A percentile compares a stretch with the other conserved stretches of the same genome.
These are phyloP conservation scores for Reutealis trisperma DNA, from an alignment of 345 rosid genomes.

Conservation along the genomic window DNA sequence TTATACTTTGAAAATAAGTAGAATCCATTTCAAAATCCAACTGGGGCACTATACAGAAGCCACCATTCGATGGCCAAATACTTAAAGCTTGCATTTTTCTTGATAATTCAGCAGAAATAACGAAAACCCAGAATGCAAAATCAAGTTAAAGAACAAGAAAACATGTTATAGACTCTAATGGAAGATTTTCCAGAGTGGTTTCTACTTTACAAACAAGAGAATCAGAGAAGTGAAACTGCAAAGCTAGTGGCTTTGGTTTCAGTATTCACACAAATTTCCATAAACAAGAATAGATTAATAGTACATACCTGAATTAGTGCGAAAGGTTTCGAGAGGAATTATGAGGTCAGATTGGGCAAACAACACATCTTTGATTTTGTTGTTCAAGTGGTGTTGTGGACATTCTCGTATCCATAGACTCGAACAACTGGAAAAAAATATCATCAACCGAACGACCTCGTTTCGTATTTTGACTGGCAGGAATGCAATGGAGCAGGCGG, in stretches of 20 bases:
- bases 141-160: conserved; percentile 20
- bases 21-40: conserved; percentile 48
- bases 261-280: not conserved
- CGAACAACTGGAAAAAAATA: too few relatives aligned
- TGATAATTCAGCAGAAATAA: conserved; percentile 14
- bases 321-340: not conserved
- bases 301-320: conserved; percentile 9
- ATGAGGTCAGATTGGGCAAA: not conserved
- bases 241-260: not conserved
- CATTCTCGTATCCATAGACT: not conserved
- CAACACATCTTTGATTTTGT: too few relatives aligned
- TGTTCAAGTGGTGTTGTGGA: not conserved
- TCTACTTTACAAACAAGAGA: not conserved
- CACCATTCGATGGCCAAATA: conserved; percentile 45
- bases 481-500: too few relatives aligned
- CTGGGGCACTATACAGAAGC: conserved; percentile 49
- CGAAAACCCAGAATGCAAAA: conserved; percentile 30
- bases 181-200: conserved; percentile 6
- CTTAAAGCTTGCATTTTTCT: conserved; percentile 73
- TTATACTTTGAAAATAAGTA: conserved; percentile 30
- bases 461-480: too few relatives aligned
- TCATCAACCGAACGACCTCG: too few relatives aligned
- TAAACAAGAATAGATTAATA: not conserved
- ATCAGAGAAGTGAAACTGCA: not conserved
- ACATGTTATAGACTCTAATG: conserved; percentile 19